Evolutionary conservation across 441 rosid genomes (phyloP), one percentile per base, ranked within the genome.

Genomic region (Pelargonium exstipulatum): DNA sequence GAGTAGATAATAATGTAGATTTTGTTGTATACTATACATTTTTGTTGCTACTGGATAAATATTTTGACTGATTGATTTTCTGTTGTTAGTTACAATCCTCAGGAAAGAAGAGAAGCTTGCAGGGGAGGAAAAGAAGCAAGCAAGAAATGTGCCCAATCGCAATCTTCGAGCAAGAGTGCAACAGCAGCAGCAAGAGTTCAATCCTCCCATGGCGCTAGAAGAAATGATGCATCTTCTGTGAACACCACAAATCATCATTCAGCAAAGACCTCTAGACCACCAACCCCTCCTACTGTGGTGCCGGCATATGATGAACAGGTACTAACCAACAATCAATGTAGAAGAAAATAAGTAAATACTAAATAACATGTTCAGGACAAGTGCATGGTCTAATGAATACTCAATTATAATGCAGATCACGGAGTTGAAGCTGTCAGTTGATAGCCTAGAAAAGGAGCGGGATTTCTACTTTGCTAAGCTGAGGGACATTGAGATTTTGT

Each of bases 381-480:
- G 14, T 49, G 14, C 18, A 3, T n/a, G 18, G 57, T 53, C 0
- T 53, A 70, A 48, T 67, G 14, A 70, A 48, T 67, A 3, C 43
- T 13, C 29, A 43, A 62, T n/a, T 45, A 65, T 14, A n/a, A 45
- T 48, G 75, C 89, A 95, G 97, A 89, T 95, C 69, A 92, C 96
- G 2, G 90, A 91, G 74, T 68, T 95, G 86, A 95, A 95, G 87
- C 82, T 95, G 17, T 88, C 88, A 57, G 88, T 95, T 22, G 99
- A 95, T 77, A 89, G 92, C 77, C 92, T 95, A 51, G 99, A 95
- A 77, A 95, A 95, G 78, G 98, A 95, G 79, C 85, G 99, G 78
- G 98, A 95, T 76, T 95, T 89, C 82, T 95, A 95, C 76, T 92
- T 95, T 66, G 88, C 82, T 2, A 95, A 90, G 80, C 79, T 95